These are phyloP conservation scores for Chrysosporium queenslandicum DNA, from an alignment of 2,329 filamentous ascomycete species.

Conservation along the genomic window DNA sequence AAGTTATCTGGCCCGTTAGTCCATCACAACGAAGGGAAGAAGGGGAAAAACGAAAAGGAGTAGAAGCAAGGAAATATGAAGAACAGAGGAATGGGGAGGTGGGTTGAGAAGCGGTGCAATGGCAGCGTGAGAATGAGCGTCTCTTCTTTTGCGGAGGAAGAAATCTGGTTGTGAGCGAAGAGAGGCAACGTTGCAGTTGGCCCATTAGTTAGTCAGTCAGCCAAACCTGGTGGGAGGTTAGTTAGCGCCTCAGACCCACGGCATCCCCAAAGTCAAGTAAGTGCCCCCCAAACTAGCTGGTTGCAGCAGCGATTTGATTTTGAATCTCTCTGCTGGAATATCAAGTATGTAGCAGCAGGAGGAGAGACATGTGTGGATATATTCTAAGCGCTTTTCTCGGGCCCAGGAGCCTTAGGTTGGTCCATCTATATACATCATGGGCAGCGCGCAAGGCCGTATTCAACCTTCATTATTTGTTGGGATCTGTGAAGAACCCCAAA, in stretches of 20 bases:
- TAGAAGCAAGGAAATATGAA: neutral
- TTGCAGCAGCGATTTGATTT: too few species aligned
- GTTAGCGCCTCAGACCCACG: neutral
- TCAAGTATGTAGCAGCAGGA: too few species aligned
- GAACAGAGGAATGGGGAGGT: neutral
- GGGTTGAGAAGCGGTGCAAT: neutral
- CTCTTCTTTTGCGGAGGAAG: neutral
- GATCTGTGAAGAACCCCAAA: too few species aligned
- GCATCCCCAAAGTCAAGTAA: neutral
- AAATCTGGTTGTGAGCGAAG: neutral
- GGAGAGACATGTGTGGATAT: too few species aligned
- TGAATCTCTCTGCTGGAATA: too few species aligned
- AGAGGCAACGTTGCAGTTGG: slow-evolving; percentile 14
- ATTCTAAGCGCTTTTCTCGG: too few species aligned
- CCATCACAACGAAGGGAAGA: slow-evolving; percentile 4
- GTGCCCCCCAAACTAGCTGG: too few species aligned
- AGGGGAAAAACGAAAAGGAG: neutral
- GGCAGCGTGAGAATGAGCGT: neutral
- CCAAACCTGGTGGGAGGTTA: too few species aligned
- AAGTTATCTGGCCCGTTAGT: neutral
- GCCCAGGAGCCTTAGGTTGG: too few species aligned
- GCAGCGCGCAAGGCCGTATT: too few species aligned
- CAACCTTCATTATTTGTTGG: too few species aligned
- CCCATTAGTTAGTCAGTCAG: neutral
- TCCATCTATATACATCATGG: too few species aligned